Evolutionary conservation across 257 asterid genomes (phyloP).

Genomic region (Solanum sejunctum): DNA sequence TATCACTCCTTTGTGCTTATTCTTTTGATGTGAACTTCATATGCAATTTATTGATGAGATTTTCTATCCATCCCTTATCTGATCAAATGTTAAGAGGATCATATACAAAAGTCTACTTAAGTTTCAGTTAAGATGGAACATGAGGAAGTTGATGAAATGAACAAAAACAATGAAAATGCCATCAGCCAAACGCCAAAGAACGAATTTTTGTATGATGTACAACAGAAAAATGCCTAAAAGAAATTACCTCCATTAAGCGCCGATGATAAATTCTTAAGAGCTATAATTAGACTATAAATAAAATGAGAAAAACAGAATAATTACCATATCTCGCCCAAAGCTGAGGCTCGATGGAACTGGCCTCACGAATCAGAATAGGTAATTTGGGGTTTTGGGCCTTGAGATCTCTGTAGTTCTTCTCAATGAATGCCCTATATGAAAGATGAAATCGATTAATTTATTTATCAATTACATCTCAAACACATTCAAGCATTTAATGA

Average conservation of each 20-base stretch:
- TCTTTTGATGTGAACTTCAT: not conserved
- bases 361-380: conserved; percentile 85
- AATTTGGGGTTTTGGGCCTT: conserved; percentile 78
- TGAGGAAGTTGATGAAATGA: not conserved
- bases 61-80: not conserved
- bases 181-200: not conserved
- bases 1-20: not conserved
- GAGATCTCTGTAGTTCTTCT: conserved; percentile 79
- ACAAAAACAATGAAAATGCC: not conserved
- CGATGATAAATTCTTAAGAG: not conserved
- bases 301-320: not conserved
- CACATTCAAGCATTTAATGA: not conserved
- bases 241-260: not conserved
- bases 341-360: conserved; percentile 69
- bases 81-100: not conserved
- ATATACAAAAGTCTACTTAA: not conserved
- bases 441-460: not conserved
- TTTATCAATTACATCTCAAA: not conserved
- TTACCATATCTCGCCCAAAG: conserved; percentile 96
- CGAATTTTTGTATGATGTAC: not conserved
- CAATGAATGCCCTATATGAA: conserved; percentile 31
- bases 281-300: not conserved
- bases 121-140: not conserved
- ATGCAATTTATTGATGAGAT: not conserved
- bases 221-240: not conserved